Conservation (phyloP, 83 land plant genomes). For the Picea abies region DNA sequence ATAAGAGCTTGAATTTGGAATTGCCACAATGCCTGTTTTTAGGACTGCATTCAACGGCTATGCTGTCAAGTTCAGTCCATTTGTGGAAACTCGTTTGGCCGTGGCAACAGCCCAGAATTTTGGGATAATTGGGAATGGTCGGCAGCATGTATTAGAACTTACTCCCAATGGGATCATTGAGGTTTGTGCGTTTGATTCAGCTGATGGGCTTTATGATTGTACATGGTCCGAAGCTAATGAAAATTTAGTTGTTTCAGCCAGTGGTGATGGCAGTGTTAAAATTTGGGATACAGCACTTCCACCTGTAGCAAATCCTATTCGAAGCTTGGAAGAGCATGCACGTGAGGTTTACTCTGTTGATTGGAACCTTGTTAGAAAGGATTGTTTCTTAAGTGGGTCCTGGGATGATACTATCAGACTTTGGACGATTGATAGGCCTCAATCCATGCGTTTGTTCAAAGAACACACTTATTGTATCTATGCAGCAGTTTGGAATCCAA, state of each 20-base stretch:
- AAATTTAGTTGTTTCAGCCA: slow-evolving; percentile 80
- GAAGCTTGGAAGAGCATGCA: slow-evolving; percentile 78
- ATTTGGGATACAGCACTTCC: slow-evolving; percentile 81
- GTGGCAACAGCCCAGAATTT: slow-evolving; percentile 96
- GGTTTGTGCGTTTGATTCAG: slow-evolving; percentile 68
- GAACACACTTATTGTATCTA: slow-evolving; percentile 96
- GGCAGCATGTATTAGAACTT: slow-evolving; percentile 85
- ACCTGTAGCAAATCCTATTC: slow-evolving; percentile 77
- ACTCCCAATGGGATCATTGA: slow-evolving; percentile 47
- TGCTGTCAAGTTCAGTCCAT: slow-evolving; percentile 92
- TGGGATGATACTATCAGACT: slow-evolving; percentile 97
- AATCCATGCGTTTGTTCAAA: slow-evolving; percentile 70
- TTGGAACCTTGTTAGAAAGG: slow-evolving; percentile 84
- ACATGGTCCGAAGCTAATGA: slow-evolving; percentile 95
- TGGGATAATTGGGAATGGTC: slow-evolving; percentile 97
- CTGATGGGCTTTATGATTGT: slow-evolving; percentile 90
- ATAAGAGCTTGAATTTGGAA: background rate
- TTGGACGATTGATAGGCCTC: slow-evolving; percentile 85
- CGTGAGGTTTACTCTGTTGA: slow-evolving; percentile 86
- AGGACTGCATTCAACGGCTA: slow-evolving; percentile 89
- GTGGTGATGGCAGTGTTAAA: slow-evolving; percentile 93
- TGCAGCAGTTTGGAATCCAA: slow-evolving; percentile 83
- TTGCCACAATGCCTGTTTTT: slow-evolving; percentile 67
- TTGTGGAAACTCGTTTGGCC: slow-evolving; percentile 82
- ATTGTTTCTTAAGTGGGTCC: slow-evolving; percentile 82